Evolutionary conservation across 2,329 filamentous ascomycete species (phyloP), one percentile per base, ranked within the genome.

Genomic region (Ceratocystis cubensis): DNA sequence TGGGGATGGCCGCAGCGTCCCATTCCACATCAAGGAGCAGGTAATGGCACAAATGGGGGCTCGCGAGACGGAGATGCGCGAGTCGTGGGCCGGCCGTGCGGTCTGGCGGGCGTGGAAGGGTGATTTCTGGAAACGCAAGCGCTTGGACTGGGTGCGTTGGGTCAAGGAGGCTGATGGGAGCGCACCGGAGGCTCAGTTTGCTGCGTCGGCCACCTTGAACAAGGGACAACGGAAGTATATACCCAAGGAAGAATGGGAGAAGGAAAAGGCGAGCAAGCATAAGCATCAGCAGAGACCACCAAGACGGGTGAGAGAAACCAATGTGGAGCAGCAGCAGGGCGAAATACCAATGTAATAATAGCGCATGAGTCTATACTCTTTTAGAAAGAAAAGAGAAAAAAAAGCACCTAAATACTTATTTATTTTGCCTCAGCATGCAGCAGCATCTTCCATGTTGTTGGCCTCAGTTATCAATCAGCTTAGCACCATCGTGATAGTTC

Each of bases 81-180:
- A 81, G 53, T 79, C 77, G 3, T 84, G 80, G 77, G 77, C 79
- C 69, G 83, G 83, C 0, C 75, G 82, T 7, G 81, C 78, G 66
- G 80, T 82, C 7, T 85, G 82, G 83, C 76, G 81, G 30, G 76
- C 75, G 46, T 85, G 82, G 82, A 80, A 79, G 72, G 82, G 82
- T 13, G 82, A 85, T 68, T 72, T 80, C 73, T 85, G 82, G 81
- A 80, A 79, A 71, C 79, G 79, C 61, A 75, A 79, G 53, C 74
- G 78, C 62, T 73, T 75, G 17, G 82, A 84, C 62, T 85, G 83
- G 83, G 80, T 82, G 69, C 71, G 75, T 2, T 84, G 82, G 80
- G 79, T 79, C 68, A 84, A 81, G 73, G 81, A 82, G 50, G 61
- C 50, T 6, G 66, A 68, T 28, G 66, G 66, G 4, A 53, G 57